Base-by-base conservation (phyloP, 2,329 filamentous ascomycete genomes). In the Xylaria sp. region DNA sequence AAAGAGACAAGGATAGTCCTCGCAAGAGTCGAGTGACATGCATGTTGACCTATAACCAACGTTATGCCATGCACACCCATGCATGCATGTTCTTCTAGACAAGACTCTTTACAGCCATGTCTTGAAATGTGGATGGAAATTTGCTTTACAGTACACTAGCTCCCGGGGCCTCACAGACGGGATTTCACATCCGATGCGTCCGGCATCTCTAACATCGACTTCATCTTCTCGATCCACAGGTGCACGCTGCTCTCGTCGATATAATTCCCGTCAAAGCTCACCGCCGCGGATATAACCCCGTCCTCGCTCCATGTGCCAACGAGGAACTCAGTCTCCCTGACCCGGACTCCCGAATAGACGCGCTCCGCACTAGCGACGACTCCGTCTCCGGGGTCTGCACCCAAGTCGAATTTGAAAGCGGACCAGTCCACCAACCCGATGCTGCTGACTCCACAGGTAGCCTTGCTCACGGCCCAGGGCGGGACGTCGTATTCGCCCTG, bases 221-320 rank as follows among this genome's bases (percentile, higher is more conserved):
- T 62, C 61, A 72, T 71, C 47, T 35, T 61, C 63, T 68, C 66
- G 5, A 60, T 48, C 69, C 69, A 72, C 8, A 12, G 12, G 12
- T 59, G 63, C 27, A 25, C 70, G 5, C 32, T 32, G 37, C 5
- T 40, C 60, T 72, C 64, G 16, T 71, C 69, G 42, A 72, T 69
- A 9, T 47, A 57, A 40, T 71, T 71, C 13, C 65, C 70, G 23
- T 72, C 69, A 32, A 69, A 72, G 66, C 70, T 72, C 1, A 68
- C 66, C 1, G 48, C 64, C 10, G 66, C 70, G 12, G 42, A 42
- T 3, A 72, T 37, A 13, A 69, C 37, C 5, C 61, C 70, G 18
- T 64, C 68, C 44, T 71, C 66, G 42, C 70, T 66, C 47, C 57
- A 61, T 0, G 67, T 68, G 13, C 23, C 63, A 5, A 72, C 70